Percentiles rank a stretch among this genome's conserved stretches.
These are phyloP conservation scores for Deuterostichococcus epilithicus DNA, from an alignment of 139 green algal species.

Conservation along the genomic window DNA sequence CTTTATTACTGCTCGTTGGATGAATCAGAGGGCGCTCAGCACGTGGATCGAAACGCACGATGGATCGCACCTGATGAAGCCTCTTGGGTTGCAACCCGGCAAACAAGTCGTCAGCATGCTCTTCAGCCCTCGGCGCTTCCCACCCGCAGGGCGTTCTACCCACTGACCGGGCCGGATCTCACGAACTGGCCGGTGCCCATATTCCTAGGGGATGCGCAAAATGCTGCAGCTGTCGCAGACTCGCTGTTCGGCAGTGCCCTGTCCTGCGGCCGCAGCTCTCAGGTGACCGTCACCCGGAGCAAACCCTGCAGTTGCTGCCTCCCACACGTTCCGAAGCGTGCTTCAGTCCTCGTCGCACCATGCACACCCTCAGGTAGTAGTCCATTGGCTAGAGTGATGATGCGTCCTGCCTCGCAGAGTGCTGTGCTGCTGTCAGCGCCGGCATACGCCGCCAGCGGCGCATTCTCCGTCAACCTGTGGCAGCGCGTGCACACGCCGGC, in stretches of 20 bases:
- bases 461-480: conserved; percentile 60
- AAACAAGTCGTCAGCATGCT: no score
- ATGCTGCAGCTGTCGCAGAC: conserved; percentile 9
- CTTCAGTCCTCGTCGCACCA: no score
- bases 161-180: conserved; percentile 3
- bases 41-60: no score
- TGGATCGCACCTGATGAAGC: no score
- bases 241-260: conserved; percentile 27
- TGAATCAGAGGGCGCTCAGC: no score
- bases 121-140: no score
- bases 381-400: not conserved
- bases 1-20: no score
- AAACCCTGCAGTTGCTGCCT: no score
- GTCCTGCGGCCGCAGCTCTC: conserved; percentile 2
- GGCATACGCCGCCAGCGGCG: conserved; percentile 33
- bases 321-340: no score
- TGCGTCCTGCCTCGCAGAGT: not conserved
- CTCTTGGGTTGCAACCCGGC: no score
- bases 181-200: not conserved
- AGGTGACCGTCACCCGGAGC: conserved; percentile 1
- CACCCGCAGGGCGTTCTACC: conserved; percentile 20
- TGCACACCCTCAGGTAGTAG: no score
- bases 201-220: conserved; percentile 3
- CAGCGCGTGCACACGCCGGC: conserved; percentile 18
- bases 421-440: conserved; percentile 27